Evolutionary conservation across 208 protist genomes (phyloP).

Genomic region (Trypanosoma boissoni): DNA sequence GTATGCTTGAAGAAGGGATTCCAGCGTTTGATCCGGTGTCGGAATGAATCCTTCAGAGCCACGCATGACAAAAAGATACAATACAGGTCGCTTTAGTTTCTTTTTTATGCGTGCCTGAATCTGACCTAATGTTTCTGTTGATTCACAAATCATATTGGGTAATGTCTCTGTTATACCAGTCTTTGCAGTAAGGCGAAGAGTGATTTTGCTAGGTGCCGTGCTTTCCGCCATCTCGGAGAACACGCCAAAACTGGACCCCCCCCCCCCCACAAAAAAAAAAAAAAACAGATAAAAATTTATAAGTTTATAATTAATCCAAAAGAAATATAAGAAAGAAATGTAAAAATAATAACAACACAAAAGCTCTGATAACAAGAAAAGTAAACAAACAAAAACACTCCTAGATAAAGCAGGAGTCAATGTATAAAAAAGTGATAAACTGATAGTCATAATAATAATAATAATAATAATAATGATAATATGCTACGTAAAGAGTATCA

Average conservation of each 20-base stretch:
- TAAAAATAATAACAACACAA: conserved; percentile 4
- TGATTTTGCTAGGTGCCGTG: conserved; percentile 37
- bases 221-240: conserved; percentile 7
- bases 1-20: conserved; percentile 50
- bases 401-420: not conserved
- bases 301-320: not conserved
- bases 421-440: conserved; percentile 6
- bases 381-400: not conserved
- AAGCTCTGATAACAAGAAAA: not conserved
- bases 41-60: conserved; percentile 70
- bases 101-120: conserved; percentile 56
- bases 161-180: conserved; percentile 29
- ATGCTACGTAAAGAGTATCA: too few relatives aligned
- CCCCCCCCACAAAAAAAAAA: conserved; percentile 3
- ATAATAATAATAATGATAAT: not conserved
- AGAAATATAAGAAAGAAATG: conserved; percentile 21
- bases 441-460: not conserved
- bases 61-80: conserved; percentile 64
- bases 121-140: conserved; percentile 56
- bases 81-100: conserved; percentile 36
- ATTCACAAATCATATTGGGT: conserved; percentile 49
- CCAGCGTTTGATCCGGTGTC: conserved; percentile 61
- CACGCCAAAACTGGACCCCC: not conserved
- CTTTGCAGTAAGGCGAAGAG: conserved; percentile 39
- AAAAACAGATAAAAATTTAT: conserved; percentile 16